These are phyloP conservation scores for Lepiota venenata DNA, from an alignment of 768 basidiomycete species.

Conservation along the genomic window DNA sequence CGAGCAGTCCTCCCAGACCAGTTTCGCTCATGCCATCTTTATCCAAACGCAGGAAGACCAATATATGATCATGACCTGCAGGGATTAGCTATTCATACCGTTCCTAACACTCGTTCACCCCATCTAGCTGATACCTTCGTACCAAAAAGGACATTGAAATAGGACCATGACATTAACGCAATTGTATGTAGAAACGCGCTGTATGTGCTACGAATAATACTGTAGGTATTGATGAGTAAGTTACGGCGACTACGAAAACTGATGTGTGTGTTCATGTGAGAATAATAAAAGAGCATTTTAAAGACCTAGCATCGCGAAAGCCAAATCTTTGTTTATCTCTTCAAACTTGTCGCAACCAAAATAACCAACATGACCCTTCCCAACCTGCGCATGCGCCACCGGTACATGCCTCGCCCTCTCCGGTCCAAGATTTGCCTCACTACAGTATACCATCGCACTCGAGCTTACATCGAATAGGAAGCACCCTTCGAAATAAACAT, in stretches of 20 bases:
- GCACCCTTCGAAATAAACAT: constrained; percentile 20
- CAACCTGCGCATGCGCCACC: constrained; percentile 25
- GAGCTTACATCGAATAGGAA: constrained; percentile 12
- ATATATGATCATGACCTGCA: neutral
- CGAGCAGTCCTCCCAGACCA: neutral
- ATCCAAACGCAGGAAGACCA: constrained; percentile 4
- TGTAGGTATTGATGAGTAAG: neutral
- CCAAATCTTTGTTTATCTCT: neutral
- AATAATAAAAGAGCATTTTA: constrained; percentile 1
- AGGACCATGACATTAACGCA: neutral
- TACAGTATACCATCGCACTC: constrained; percentile 16
- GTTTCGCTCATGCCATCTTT: neutral
- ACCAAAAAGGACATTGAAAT: neutral
- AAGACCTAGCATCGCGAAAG: neutral
- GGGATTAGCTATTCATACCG: neutral
- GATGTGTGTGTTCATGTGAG: too few species aligned
- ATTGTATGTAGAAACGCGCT: constrained; percentile 1
- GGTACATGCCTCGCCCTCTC: constrained; percentile 19
- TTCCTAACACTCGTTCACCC: neutral
- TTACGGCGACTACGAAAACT: neutral
- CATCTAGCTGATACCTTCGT: neutral
- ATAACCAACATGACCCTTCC: constrained; percentile 31
- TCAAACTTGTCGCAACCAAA: constrained; percentile 1
- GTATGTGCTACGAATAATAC: neutral
- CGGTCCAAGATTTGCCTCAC: constrained; percentile 14